phyloP scores from a whole-genome alignment of 305 asterid species.

The Fraxinus latifolia region DNA sequence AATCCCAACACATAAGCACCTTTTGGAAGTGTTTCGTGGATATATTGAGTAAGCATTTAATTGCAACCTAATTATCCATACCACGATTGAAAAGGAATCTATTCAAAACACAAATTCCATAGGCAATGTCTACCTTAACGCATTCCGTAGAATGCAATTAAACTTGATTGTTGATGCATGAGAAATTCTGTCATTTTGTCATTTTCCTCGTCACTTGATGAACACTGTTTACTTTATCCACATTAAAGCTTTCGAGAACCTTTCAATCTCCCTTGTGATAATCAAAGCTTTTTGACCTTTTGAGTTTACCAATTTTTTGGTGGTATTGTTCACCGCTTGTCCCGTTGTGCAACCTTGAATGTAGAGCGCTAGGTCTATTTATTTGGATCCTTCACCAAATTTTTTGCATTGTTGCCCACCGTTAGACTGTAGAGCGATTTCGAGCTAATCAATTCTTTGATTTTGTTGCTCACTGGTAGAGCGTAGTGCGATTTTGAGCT shows the following conservation, averaged over 20 bases:
- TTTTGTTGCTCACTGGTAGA: background rate
- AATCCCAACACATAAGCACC: background rate
- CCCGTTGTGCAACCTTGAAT: no score
- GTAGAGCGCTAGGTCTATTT: no score
- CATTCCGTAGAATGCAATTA: background rate
- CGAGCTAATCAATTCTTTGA: background rate
- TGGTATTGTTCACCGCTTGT: no score
- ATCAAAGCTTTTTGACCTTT: background rate
- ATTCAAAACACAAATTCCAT: background rate
- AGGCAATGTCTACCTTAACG: background rate
- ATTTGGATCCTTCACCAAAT: no score
- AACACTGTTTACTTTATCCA: background rate
- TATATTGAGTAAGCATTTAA: background rate
- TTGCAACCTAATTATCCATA: background rate
- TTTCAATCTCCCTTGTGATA: background rate
- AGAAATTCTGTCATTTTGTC: background rate
- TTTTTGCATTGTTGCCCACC: no score
- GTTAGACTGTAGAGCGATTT: no score
- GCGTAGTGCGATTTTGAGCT: background rate
- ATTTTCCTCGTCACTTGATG: background rate
- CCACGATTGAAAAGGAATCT: background rate
- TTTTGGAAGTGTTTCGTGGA: background rate
- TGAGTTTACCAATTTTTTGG: no score
- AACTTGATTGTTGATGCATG: background rate
- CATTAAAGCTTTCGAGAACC: background rate